Evolutionary conservation across 371 early-diverging fungal genomes (phyloP), one percentile per base, ranked within the genome.

Genomic region (Actinomortierella ambigua): DNA sequence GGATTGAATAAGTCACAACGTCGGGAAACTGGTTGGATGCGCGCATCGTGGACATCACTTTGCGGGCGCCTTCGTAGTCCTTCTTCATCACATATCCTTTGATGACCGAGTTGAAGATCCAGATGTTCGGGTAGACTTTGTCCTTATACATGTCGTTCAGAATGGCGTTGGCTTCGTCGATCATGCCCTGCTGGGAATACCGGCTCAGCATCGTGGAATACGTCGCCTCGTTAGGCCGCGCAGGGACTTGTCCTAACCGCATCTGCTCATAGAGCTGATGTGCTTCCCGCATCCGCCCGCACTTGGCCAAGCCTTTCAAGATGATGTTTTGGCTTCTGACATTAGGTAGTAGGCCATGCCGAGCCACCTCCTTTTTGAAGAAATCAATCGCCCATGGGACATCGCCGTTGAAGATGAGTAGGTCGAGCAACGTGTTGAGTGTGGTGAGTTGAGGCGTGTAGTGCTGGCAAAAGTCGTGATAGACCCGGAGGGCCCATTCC

Each of bases 101-200:
- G 18, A 86, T 50, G 11, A 76, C 65, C 0, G 77, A 63, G 68
- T 83, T 86, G 53, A 81, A 84, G n/a, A 79, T 66, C 57, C 57
- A 62, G 26, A 70, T 55, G 20, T 77, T 68, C 9, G 82, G 84
- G 27, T 63, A 63, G 17, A 69, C 53, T 1, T 59, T 65, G 15
- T 65, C 75, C 34, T 64, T 52, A 43, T 82, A 61, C 66, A 83
- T 62, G 8, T 77, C 57, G 26, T 79, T 79, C 53, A 85, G 77
- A 9, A 81, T 15, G 40, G 56, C 62, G 9, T 82, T 61, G 2
- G 82, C 81, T 15, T 65, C 76, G 6, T 50, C 23, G 14, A 54
- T 55, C 63, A 59, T 34, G 2, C 59, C 63, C 22, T 58, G 57
- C 34, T 43, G 54, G 43, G 48, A 50, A 41, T 71, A 71, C n/a